A percentile compares a stretch with the other conserved stretches of the same genome.
These are phyloP conservation scores for Aspergillus sp. DNA, from an alignment of 2,329 filamentous ascomycete species.

Conservation along the genomic window DNA sequence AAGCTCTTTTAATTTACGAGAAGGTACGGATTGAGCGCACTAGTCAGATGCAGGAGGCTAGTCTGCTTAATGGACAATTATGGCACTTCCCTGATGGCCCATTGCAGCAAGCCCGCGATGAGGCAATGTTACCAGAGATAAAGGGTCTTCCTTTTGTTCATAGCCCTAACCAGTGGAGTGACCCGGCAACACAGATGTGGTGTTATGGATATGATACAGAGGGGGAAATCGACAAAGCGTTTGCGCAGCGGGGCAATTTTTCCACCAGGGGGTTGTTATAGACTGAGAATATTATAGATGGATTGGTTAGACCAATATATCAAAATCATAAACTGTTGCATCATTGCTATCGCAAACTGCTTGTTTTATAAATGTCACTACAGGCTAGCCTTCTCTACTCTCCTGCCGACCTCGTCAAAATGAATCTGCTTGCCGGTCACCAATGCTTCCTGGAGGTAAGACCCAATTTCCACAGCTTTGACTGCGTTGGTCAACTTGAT, in stretches of 20 bases:
- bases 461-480: constrained; percentile 58
- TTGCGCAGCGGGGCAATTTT: constrained; percentile 7
- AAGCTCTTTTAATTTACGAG: constrained; percentile 39
- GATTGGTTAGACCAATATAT: neutral
- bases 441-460: constrained; percentile 54
- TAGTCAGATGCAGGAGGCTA: constrained; percentile 44
- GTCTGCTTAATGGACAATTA: constrained; percentile 45
- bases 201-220: constrained; percentile 51
- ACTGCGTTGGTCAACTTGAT: constrained; percentile 58
- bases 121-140: constrained; percentile 41
- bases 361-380: constrained; percentile 7
- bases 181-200: constrained; percentile 47
- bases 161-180: constrained; percentile 51
- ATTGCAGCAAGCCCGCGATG: constrained; percentile 42
- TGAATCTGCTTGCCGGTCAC: constrained; percentile 53
- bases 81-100: constrained; percentile 49
- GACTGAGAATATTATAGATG: neutral
- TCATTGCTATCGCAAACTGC: neutral
- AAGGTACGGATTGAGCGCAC: constrained; percentile 32
- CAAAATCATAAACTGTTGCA: no score
- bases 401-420: constrained; percentile 55
- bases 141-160: constrained; percentile 33
- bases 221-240: constrained; percentile 32
- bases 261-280: neutral
- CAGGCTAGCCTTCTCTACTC: constrained; percentile 37